Evolutionary conservation across 352 stramenopile genomes (phyloP).

Genomic region (Phytophthora litchii): DNA sequence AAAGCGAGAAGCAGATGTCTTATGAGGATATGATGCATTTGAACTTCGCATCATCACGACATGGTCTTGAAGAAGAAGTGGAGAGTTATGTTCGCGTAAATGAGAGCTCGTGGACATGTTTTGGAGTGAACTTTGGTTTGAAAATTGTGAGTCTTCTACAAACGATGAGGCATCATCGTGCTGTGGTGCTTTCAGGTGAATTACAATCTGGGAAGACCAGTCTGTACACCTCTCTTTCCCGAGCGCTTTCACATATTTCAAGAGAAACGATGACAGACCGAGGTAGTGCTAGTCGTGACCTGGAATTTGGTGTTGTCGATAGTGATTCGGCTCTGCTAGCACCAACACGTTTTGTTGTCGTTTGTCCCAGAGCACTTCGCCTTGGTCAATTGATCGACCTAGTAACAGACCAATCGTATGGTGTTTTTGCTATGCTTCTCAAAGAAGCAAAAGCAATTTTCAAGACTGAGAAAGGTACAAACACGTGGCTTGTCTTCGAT

Average conservation of each 20-base stretch:
- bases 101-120: conserved; percentile 32
- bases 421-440: conserved; percentile 46
- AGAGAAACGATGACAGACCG: conserved; percentile 1
- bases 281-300: background rate
- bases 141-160: conserved; percentile 62
- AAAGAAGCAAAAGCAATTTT: conserved; percentile 50
- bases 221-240: conserved; percentile 48
- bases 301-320: background rate
- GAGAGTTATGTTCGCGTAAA: conserved; percentile 27
- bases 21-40: background rate
- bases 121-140: conserved; percentile 37
- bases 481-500: conserved; percentile 76
- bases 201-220: conserved; percentile 60
- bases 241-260: conserved; percentile 30
- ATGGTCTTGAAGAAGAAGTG: conserved; percentile 40
- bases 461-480: conserved; percentile 14
- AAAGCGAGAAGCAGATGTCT: conserved; percentile 18
- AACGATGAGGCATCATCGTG: conserved; percentile 27
- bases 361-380: conserved; percentile 50
- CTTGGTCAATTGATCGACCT: conserved; percentile 41
- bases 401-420: conserved; percentile 21
- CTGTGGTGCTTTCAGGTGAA: conserved; percentile 49
- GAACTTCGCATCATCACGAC: background rate
- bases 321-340: conserved; percentile 11
- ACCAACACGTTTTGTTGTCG: conserved; percentile 36